Evolutionary conservation across 2,329 filamentous ascomycete genomes (phyloP).

Genomic region (Aspergillus udagawae): DNA sequence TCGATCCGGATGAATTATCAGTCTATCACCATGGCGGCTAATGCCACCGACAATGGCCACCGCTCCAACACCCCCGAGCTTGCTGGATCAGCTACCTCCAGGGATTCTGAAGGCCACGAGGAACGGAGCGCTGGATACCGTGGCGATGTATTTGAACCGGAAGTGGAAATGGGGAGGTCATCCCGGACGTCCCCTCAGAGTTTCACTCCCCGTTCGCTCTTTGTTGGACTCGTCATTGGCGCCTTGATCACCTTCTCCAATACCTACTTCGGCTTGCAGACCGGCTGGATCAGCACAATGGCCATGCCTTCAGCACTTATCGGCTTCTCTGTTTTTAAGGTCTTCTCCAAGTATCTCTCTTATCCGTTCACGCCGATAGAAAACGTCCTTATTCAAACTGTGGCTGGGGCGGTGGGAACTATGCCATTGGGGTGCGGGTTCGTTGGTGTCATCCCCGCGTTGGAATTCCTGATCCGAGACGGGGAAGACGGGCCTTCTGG

Average conservation of each 20-base stretch:
- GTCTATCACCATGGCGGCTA: constrained; percentile 30
- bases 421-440: constrained; percentile 97
- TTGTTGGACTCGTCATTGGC: constrained; percentile 77
- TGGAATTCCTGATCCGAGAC: constrained; percentile 76
- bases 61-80: constrained; percentile 1
- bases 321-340: constrained; percentile 89
- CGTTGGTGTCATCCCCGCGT: constrained; percentile 86
- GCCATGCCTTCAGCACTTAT: constrained; percentile 93
- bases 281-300: constrained; percentile 81
- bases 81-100: constrained; percentile 5
- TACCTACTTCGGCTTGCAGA: constrained; percentile 98
- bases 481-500: constrained; percentile 74
- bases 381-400: constrained; percentile 94
- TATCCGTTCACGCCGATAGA: constrained; percentile 90
- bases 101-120: background rate
- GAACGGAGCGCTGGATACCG: background rate
- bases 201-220: constrained; percentile 79
- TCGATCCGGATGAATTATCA: constrained; percentile 32
- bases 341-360: constrained; percentile 65
- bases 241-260: constrained; percentile 93
- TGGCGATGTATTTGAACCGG: background rate
- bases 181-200: constrained; percentile 46
- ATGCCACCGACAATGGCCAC: constrained; percentile 16
- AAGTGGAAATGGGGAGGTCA: constrained; percentile 3
- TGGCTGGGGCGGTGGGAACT: constrained; percentile 90